A percentile compares a stretch with the other conserved stretches of the same genome.
Conservation (phyloP, 441 rosid species). For the Biscutella auriculata region DNA sequence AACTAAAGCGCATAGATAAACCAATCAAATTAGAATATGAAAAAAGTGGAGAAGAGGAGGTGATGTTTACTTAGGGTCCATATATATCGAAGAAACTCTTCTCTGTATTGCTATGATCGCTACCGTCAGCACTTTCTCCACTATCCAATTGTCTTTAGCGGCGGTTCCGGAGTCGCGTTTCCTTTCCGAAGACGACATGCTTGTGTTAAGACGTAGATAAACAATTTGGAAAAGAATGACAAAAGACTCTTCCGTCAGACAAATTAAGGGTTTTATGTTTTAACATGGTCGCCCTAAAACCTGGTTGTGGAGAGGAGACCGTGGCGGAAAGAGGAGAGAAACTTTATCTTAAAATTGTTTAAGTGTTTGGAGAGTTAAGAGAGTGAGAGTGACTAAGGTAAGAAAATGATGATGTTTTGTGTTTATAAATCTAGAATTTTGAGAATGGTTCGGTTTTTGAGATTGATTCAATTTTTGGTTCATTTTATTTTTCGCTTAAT, state of each 20-base stretch:
- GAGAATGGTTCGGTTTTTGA: too few species aligned
- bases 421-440: too few species aligned
- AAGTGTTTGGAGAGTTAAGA: too few species aligned
- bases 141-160: conserved; percentile 21
- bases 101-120: conserved; percentile 2
- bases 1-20: not conserved
- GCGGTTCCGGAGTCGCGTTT: conserved; percentile 17
- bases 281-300: too few species aligned
- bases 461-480: too few species aligned
- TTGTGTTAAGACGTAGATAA: not conserved
- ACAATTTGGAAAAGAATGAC: not conserved
- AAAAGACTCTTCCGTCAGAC: not conserved
- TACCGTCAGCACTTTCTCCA: conserved; percentile 4
- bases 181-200: conserved; percentile 29
- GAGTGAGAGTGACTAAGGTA: too few species aligned
- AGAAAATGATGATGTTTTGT: too few species aligned
- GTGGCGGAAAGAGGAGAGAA: too few species aligned
- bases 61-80: conserved; percentile 62
- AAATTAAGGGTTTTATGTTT: too few species aligned
- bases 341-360: too few species aligned
- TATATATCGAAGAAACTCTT: conserved; percentile 43
- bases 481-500: too few species aligned
- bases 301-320: too few species aligned
- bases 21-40: not conserved
- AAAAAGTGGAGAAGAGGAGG: not conserved